These are phyloP conservation scores for Polytrichum formosum DNA, from an alignment of 225 moss, liverwort and hornwort genomes.

Conservation along the genomic window DNA sequence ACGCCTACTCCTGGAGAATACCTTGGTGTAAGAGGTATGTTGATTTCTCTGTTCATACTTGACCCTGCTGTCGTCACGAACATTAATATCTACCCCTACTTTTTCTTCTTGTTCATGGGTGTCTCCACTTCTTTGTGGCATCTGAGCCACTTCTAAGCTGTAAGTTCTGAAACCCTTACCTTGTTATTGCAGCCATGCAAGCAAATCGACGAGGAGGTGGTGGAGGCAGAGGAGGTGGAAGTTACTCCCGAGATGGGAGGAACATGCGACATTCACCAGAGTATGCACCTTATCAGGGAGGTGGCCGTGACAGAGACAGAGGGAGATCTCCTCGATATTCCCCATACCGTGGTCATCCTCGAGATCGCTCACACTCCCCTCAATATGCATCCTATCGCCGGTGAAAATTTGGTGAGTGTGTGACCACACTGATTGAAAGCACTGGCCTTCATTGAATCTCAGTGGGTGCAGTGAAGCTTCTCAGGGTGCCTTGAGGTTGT, in stretches of 20 bases:
- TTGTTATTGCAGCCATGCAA: conserved; percentile 65
- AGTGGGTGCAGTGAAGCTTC: too few relatives aligned
- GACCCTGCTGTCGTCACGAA: too few relatives aligned
- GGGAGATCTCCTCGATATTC: conserved; percentile 90
- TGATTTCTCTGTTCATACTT: too few relatives aligned
- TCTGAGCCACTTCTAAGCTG: too few relatives aligned
- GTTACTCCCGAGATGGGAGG: conserved; percentile 78
- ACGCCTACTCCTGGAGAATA: conserved; percentile 97
- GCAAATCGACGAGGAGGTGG: conserved; percentile 82
- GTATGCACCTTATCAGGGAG: conserved; percentile 83
- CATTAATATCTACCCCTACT: too few relatives aligned
- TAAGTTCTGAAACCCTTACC: too few relatives aligned
- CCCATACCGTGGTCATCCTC: conserved; percentile 86
- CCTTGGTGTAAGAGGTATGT: conserved; percentile 79
- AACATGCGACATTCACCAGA: conserved; percentile 87
- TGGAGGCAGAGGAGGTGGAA: conserved; percentile 77
- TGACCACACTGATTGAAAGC: too few relatives aligned
- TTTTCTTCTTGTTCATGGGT: neutral
- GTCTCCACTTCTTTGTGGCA: neutral
- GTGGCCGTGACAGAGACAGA: conserved; percentile 58
- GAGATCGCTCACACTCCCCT: conserved; percentile 88
- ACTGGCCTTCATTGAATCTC: too few relatives aligned
- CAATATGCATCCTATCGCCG: conserved; percentile 85
- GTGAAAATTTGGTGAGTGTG: conserved; percentile 23
- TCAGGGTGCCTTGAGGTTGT: too few relatives aligned